Base-by-base conservation (phyloP, 176 grass and related monocot genomes). In the Cenchrus americanus region DNA sequence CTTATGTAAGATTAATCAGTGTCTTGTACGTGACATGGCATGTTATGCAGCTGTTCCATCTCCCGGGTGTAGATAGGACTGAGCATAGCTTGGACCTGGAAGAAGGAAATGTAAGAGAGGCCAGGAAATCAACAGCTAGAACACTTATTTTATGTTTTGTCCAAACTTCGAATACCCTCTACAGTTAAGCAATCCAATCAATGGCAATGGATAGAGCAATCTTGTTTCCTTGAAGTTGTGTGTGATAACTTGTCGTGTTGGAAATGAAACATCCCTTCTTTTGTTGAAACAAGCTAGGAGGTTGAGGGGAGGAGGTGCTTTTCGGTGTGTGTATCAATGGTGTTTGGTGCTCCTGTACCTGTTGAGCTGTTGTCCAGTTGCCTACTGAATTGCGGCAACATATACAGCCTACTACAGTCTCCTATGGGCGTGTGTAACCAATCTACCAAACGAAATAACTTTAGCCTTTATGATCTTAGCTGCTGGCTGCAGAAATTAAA, bases 371-470 rank as follows among this genome's bases (percentile, higher is more conserved):
- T 44, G 43, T 44, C 43, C 43, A 44, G 43, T 44, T 44, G 43
- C 43, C 43, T 44, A 44, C 43, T 44, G 43, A 44, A 44, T 9
- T 8, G 43, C 43, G 1, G 8, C 43, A 44, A 44, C 43, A 44
- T 44, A 9, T 44, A 44, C 34, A 37, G 8, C 43, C 43, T 44
- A 8, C 34, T 37, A 37, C 34, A 37, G 34, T 44, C 7, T 6
- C 43, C 6, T 44, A 44, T 44, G 43, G 43, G 19, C 30, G 30
- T 47, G 12, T 14, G 49, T 86, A 62, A 37, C 66, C 13, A 55
- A 80, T 69, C 41, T 54, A 81, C 87, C 87, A 69, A 85, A 80
- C 61, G 15, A 21, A 69, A 69, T 80, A 76, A 89, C 54, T 89
- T 76, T 69, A 37, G 82, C 71, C 44, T 85, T 89, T 76, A 77